Evolutionary conservation across 2,329 filamentous ascomycete genomes (phyloP), one percentile per base, ranked within the genome.

Genomic region (Chrysoporthe cubensis): DNA sequence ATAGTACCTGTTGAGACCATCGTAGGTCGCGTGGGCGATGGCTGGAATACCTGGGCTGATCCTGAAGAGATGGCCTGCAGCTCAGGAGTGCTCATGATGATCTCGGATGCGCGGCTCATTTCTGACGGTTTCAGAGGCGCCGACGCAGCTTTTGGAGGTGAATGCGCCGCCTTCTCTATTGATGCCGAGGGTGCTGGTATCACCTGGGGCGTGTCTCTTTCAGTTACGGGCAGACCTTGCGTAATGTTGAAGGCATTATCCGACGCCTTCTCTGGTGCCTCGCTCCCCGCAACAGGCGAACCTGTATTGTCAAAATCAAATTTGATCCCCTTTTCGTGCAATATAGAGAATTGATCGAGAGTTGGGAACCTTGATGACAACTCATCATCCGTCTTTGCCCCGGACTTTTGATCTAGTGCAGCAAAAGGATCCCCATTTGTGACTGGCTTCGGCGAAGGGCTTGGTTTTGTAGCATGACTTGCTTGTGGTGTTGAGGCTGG

Each of bases 291-390:
- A 13, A 82, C 78, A 50, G 81, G 79, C 34, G 85, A 81, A 7
- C 82, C 78, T n/a, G 83, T 77, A 16, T 83, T 80, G 68, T 92
- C 90, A 76, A 97, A 97, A 65, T 95, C 90, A 73, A 97, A 97
- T 69, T 93, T 94, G 69, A 88, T 81, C 3, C 92, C 91, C 70
- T 92, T 88, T 71, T 98, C 94, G 73, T 97, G 93, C 57, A 97
- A 82, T 21, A 99, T 83, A 3, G 95, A 90, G 75, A 99, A 99
- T 73, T 98, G 93, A 74, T 98, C 94, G 34, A 99, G 83, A 6
- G 93, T 94, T 0, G 96, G 96, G 73, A 97, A 99, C 64, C 91
- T 88, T 40, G 88, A 86, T 0, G 95, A 93, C 37, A 97, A 82
- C 75, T 98, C 95, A 72, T 98, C 96, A 2, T 5, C 52, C 71